Evolutionary conservation across 305 asterid species (phyloP).

Genomic region (Rubia occidens): DNA sequence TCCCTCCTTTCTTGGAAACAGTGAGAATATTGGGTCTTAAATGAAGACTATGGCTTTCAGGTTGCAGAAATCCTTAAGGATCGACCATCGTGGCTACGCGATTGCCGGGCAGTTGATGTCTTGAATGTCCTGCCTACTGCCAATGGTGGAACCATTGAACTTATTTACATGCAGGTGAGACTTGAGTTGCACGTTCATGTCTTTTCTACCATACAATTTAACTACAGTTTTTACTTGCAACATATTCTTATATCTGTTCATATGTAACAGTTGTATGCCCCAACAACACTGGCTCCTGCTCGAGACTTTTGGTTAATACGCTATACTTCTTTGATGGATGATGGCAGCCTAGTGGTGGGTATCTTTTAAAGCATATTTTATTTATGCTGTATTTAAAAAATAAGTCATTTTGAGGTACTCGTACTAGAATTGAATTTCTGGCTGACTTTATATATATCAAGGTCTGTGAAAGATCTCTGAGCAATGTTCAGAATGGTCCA

Average conservation of each 20-base stretch:
- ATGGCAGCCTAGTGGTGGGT: constrained; percentile 83
- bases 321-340: constrained; percentile 74
- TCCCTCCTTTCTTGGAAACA: constrained; percentile 4
- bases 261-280: constrained; percentile 58
- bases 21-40: constrained; percentile 4
- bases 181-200: neutral
- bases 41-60: constrained; percentile 30
- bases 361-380: neutral
- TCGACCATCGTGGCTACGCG: constrained; percentile 86
- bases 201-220: neutral
- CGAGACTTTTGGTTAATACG: constrained; percentile 92
- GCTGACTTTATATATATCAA: constrained; percentile 16
- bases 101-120: constrained; percentile 84
- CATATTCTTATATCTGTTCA: constrained; percentile 8
- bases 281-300: constrained; percentile 91
- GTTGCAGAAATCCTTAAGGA: constrained; percentile 95
- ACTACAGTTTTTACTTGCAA: constrained; percentile 1
- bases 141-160: constrained; percentile 95
- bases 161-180: constrained; percentile 81
- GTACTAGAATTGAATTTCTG: constrained; percentile 4
- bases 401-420: neutral
- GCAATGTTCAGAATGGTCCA: constrained; percentile 74
- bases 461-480: constrained; percentile 89
- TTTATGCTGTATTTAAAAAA: neutral
- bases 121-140: constrained; percentile 84